phyloP scores from a whole-genome alignment of 1,284 basidiomycete genomes.

The Tilletiopsis washingtonensis region DNA sequence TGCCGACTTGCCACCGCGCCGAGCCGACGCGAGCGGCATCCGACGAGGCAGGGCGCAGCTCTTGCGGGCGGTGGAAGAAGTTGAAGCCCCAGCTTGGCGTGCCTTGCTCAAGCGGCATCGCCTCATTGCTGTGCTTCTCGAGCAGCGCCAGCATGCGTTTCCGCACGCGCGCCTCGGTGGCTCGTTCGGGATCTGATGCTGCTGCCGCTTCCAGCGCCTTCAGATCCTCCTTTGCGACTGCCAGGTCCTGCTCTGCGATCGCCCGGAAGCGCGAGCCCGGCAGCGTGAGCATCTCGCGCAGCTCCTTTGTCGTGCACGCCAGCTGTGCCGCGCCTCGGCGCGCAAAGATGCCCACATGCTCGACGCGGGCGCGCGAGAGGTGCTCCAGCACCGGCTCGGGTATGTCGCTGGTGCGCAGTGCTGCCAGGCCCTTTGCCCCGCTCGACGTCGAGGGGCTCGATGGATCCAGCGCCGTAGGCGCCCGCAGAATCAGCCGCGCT shows the following conservation, averaged over 20 bases:
- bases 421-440: slow-evolving; percentile 46
- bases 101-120: too few relatives aligned
- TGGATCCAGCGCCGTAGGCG: slow-evolving; percentile 16
- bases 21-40: background rate
- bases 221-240: slow-evolving; percentile 46
- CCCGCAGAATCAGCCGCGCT: slow-evolving; percentile 73
- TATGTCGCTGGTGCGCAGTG: slow-evolving; percentile 68
- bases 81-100: slow-evolving; percentile 34
- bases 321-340: slow-evolving; percentile 81
- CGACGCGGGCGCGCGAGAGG: slow-evolving; percentile 58
- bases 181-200: background rate
- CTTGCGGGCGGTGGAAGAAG: slow-evolving; percentile 13
- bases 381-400: slow-evolving; percentile 67
- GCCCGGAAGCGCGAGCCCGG: slow-evolving; percentile 61
- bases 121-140: slow-evolving; percentile 58
- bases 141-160: slow-evolving; percentile 58
- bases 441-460: background rate
- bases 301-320: slow-evolving; percentile 88
- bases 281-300: slow-evolving; percentile 79
- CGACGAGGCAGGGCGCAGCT: background rate
- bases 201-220: slow-evolving; percentile 20
- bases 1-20: background rate
- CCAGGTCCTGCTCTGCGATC: slow-evolving; percentile 41
- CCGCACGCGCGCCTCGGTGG: slow-evolving; percentile 46
- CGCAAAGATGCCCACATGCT: slow-evolving; percentile 74